Evolutionary conservation across 495 filamentous ascomycete genomes (phyloP), one percentile per base, ranked within the genome.

Genomic region (Peziza echinospora): DNA sequence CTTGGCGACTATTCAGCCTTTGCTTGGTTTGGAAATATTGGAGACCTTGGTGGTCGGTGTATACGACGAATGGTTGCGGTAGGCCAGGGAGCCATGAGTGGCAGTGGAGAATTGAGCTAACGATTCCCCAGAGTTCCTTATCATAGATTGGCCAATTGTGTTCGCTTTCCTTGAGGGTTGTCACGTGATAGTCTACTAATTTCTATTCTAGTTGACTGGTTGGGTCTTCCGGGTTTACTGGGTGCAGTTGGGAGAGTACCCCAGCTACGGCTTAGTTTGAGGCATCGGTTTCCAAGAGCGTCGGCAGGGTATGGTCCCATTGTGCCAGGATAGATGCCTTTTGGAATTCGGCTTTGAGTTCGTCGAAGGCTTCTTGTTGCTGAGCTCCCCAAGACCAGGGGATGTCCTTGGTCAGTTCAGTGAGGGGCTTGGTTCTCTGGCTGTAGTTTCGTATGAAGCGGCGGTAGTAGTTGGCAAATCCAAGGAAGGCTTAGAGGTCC

Each of bases 41-140:
- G n/a, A n/a, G n/a, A n/a, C n/a, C n/a, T n/a, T n/a, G n/a, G n/a
- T n/a, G n/a, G n/a, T n/a, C n/a, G n/a, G n/a, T n/a, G n/a, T n/a
- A n/a, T n/a, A n/a, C n/a, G n/a, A n/a, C n/a, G n/a, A n/a, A n/a
- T n/a, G n/a, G n/a, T n/a, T n/a, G n/a, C n/a, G n/a, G n/a, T n/a
- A n/a, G n/a, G n/a, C n/a, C n/a, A n/a, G n/a, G n/a, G n/a, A n/a
- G n/a, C n/a, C n/a, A n/a, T n/a, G n/a, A n/a, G n/a, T n/a, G n/a
- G n/a, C n/a, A n/a, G n/a, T n/a, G n/a, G n/a, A n/a, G n/a, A n/a
- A n/a, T n/a, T n/a, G n/a, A n/a, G n/a, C n/a, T n/a, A n/a, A 49
- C 41, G 10, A 52, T 52, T 6, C 48, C 24, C 2, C 30, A 11
- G 0, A 51, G 44, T 43, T 49, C 52, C 16, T 54, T 51, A 0